Evolutionary conservation across 176 grass and related monocot genomes (phyloP).

Genomic region (Pontederia paniculata): DNA sequence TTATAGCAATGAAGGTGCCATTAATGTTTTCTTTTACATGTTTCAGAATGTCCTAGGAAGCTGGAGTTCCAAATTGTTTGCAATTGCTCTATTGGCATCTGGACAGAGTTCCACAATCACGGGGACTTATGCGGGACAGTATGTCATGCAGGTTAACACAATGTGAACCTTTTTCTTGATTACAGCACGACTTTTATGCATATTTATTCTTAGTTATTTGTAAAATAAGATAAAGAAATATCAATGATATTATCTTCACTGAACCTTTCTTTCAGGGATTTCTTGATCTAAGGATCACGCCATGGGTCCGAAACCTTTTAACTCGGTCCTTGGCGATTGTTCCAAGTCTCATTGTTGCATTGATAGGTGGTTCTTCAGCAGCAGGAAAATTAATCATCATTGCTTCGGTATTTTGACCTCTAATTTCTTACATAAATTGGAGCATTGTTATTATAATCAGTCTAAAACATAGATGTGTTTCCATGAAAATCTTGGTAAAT

Average conservation of each 20-base stretch:
- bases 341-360: slow-evolving; percentile 68
- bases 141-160: slow-evolving; percentile 79
- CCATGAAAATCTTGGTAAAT: not conserved
- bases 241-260: not conserved
- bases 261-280: slow-evolving; percentile 46
- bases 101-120: slow-evolving; percentile 99
- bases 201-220: not conserved
- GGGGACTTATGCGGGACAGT: slow-evolving; percentile 94
- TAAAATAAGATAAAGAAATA: not conserved
- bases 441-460: not conserved
- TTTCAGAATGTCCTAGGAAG: slow-evolving; percentile 86
- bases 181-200: not conserved
- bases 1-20: not conserved
- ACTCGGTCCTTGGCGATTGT: slow-evolving; percentile 92
- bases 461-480: not conserved
- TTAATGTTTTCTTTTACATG: not conserved
- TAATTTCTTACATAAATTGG: not conserved
- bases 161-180: not conserved
- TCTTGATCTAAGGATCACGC: slow-evolving; percentile 86
- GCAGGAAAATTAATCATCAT: slow-evolving; percentile 95
- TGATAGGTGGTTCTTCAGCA: slow-evolving; percentile 89
- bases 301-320: slow-evolving; percentile 76
- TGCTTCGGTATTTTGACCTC: slow-evolving; percentile 55
- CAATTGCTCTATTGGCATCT: slow-evolving; percentile 83
- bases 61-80: slow-evolving; percentile 95